These are phyloP conservation scores for Trypanosoma mega DNA, from an alignment of 208 protist genomes.

Conservation along the genomic window DNA sequence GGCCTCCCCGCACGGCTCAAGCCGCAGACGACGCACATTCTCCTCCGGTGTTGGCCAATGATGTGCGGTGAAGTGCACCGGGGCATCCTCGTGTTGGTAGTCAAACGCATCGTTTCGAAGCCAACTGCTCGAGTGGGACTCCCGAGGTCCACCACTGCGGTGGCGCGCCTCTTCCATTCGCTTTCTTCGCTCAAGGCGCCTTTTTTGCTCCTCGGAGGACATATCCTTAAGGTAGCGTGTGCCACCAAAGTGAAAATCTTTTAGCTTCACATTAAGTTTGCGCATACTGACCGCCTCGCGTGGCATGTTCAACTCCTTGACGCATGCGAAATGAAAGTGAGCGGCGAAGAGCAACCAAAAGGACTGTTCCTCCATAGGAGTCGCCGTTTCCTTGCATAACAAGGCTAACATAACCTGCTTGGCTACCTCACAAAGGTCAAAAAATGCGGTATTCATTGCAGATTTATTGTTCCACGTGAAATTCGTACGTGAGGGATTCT, in stretches of 20 bases:
- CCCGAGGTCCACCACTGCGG: background rate
- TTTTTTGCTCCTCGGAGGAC: constrained; percentile 64
- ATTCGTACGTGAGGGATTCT: constrained; percentile 45
- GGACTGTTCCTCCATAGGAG: constrained; percentile 45
- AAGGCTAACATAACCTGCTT: constrained; percentile 74
- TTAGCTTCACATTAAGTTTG: constrained; percentile 91
- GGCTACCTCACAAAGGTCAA: constrained; percentile 85
- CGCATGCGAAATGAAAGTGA: constrained; percentile 51
- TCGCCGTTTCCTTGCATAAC: constrained; percentile 48
- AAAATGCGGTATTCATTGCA: constrained; percentile 84
- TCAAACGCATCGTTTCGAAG: constrained; percentile 84
- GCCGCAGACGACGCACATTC: constrained; percentile 33
- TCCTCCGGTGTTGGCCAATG: constrained; percentile 44
- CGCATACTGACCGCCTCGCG: constrained; percentile 62
- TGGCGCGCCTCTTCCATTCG: constrained; percentile 75
- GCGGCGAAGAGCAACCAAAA: constrained; percentile 80
- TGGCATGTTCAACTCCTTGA: constrained; percentile 63
- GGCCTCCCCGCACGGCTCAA: constrained; percentile 6
- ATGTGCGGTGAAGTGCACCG: constrained; percentile 57
- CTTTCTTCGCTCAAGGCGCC: constrained; percentile 46
- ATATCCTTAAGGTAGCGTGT: constrained; percentile 92
- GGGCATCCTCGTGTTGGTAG: constrained; percentile 80
- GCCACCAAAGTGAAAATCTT: constrained; percentile 90
- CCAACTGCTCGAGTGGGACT: constrained; percentile 42
- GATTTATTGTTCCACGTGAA: constrained; percentile 87